Percentiles rank a stretch among this genome's conserved stretches.
Evolutionary conservation across 768 basidiomycete genomes (phyloP).

Genomic region (Boletus edulis): DNA sequence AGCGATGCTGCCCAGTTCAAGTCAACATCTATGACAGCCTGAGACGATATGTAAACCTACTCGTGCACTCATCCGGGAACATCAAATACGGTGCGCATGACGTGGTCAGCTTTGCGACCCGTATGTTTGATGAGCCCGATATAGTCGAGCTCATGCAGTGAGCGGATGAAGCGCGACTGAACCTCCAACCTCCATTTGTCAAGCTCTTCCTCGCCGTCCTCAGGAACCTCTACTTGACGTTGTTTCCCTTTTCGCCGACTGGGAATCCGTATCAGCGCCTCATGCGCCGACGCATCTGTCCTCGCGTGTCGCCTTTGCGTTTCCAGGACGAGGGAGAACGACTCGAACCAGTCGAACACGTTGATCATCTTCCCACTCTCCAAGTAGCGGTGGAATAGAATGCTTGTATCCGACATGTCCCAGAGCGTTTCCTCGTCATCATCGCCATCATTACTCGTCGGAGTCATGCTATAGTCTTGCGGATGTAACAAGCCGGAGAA

Average conservation of each 20-base stretch:
- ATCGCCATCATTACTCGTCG: slow-evolving; percentile 8
- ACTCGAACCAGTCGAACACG: slow-evolving; percentile 85
- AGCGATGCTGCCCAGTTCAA: not conserved
- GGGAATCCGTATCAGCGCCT: slow-evolving; percentile 12
- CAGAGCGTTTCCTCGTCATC: slow-evolving; percentile 38
- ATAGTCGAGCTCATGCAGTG: slow-evolving; percentile 79
- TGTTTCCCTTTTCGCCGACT: slow-evolving; percentile 25
- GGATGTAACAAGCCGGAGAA: slow-evolving; percentile 62
- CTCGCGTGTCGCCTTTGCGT: slow-evolving; percentile 37
- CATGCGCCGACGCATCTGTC: not conserved
- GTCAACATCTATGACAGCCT: slow-evolving; percentile 5
- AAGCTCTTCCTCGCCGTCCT: slow-evolving; percentile 33
- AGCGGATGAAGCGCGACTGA: slow-evolving; percentile 76
- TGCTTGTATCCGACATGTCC: slow-evolving; percentile 70
- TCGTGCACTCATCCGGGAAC: slow-evolving; percentile 8
- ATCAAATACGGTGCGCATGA: slow-evolving; percentile 67
- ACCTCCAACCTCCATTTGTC: slow-evolving; percentile 61
- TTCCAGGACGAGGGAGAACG: slow-evolving; percentile 68
- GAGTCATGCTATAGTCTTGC: slow-evolving; percentile 39
- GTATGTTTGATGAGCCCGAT: slow-evolving; percentile 81
- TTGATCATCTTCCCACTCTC: slow-evolving; percentile 83
- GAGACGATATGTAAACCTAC: slow-evolving; percentile 12
- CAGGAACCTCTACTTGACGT: slow-evolving; percentile 19
- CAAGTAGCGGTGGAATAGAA: slow-evolving; percentile 73
- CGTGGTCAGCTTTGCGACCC: slow-evolving; percentile 74